Base-by-base conservation (phyloP, 495 filamentous ascomycete genomes). In the Neurospora terricola region DNA sequence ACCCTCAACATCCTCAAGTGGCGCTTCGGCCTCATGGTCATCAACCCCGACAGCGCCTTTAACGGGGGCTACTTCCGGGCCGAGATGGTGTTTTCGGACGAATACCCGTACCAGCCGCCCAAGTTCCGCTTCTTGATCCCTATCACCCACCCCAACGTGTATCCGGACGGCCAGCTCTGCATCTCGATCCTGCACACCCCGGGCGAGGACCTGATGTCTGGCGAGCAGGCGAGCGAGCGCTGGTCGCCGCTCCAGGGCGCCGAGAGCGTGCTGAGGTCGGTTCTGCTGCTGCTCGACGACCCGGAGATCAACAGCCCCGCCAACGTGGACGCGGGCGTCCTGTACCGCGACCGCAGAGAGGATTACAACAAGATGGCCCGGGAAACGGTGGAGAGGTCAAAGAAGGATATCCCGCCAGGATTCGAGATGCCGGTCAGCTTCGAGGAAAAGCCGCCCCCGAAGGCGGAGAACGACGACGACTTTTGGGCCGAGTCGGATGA, bases 131-230 rank as follows among this genome's bases (percentile, higher is more conserved):
- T 99, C 85, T 78, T 88, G 18, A 87, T 90, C 10, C 92, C 94
- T 66, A 84, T 87, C 74, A 93, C 90, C 81, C 96, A 99, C 82
- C 96, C 96, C 7, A 99, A 99, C 80, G 90, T 99, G 80, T 97
- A 98, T 82, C 81, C 87, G 9, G 92, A 97, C 81, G 96, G 96
- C 76, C 91, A 90, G 71, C 87, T 98, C 21, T 98, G 96, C 85
- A 98, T 99, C 80, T 97, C 94, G 48, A 99, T 99, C 77, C 89
- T 99, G 5, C 95, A 99, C 82, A 85, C 90, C 11, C 94, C 96
- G 1, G 96, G 95, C 73, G 93, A 97, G 70, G 95, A 98, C 78
- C 88, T 91, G 75, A 93, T 93, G 85, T 97, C 94, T 36, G 96
- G 96, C 70, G 96, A 98, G 82, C 82, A 88, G 21, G 95, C 96